A percentile compares a stretch with the other conserved stretches of the same genome.
phyloP scores from a whole-genome alignment of 2,329 filamentous ascomycete genomes.

The Aspergillaceae sp. region DNA sequence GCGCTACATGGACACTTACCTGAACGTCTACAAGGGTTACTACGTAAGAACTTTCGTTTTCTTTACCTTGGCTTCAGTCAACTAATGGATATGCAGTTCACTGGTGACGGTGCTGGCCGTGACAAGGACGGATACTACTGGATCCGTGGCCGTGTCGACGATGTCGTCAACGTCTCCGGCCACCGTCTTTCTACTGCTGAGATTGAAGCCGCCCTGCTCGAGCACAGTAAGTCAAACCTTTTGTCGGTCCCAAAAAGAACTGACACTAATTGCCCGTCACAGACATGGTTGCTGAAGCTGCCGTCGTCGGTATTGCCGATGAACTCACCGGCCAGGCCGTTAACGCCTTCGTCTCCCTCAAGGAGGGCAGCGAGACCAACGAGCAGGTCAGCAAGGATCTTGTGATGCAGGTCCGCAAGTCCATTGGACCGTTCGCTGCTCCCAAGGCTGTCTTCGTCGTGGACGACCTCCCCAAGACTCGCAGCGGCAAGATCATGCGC shows the following conservation, averaged over 20 bases:
- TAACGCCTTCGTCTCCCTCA: slow-evolving; percentile 91
- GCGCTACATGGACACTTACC: slow-evolving; percentile 96
- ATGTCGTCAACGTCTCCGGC: slow-evolving; percentile 95
- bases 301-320: slow-evolving; percentile 85
- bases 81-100: slow-evolving; percentile 8
- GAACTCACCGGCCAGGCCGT: slow-evolving; percentile 95
- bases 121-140: slow-evolving; percentile 99
- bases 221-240: slow-evolving; percentile 15
- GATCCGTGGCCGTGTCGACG: slow-evolving; percentile 96
- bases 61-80: no score
- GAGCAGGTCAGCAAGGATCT: slow-evolving; percentile 89
- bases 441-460: slow-evolving; percentile 90
- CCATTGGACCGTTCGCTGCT: slow-evolving; percentile 92
- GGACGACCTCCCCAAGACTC: slow-evolving; percentile 90
- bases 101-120: slow-evolving; percentile 76
- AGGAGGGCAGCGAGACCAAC: slow-evolving; percentile 66
- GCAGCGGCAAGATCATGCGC: slow-evolving; percentile 98
- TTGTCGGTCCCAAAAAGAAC: slow-evolving; percentile 67
- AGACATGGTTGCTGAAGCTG: slow-evolving; percentile 69
- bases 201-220: slow-evolving; percentile 69
- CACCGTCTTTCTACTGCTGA: slow-evolving; percentile 95
- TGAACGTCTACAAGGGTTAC: slow-evolving; percentile 96
- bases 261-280: slow-evolving; percentile 12
- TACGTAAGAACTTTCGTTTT: slow-evolving; percentile 56
- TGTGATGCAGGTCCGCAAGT: slow-evolving; percentile 89